Conservation (phyloP, 2,329 filamentous ascomycete genomes). For the Blastomyces silverae region DNA sequence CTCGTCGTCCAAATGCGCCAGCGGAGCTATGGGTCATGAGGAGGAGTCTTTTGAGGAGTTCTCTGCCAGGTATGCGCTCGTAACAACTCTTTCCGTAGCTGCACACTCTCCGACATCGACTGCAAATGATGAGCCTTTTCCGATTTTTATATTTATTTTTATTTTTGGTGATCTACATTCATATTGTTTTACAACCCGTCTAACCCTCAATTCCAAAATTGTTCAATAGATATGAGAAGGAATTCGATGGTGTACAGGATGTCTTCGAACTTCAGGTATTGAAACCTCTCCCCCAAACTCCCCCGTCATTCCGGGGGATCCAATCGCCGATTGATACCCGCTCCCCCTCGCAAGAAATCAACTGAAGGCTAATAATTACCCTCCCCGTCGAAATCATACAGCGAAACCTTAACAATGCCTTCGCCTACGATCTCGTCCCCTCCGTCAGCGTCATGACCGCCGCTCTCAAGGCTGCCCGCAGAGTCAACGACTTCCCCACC, state of each 20-base stretch:
- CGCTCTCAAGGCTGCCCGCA: slow-evolving; percentile 84
- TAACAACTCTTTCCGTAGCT: too few relatives aligned
- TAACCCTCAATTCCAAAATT: slow-evolving; percentile 19
- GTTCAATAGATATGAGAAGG: slow-evolving; percentile 84
- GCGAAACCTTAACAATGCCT: slow-evolving; percentile 98
- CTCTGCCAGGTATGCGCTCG: slow-evolving; percentile 70
- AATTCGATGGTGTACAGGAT: slow-evolving; percentile 95
- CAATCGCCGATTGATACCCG: slow-evolving; percentile 20
- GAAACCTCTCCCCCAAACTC: slow-evolving; percentile 15
- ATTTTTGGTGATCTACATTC: not conserved
- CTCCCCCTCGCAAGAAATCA: not conserved
- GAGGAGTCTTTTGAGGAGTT: slow-evolving; percentile 99
- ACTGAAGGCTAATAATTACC: slow-evolving; percentile 2
- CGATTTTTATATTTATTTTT: not conserved
- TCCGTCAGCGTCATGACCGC: slow-evolving; percentile 84
- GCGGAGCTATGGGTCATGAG: slow-evolving; percentile 54
- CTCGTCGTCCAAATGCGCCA: slow-evolving; percentile 50
- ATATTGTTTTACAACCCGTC: slow-evolving; percentile 13
- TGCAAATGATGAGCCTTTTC: not conserved
- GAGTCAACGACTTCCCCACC: slow-evolving; percentile 98
- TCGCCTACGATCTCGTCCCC: slow-evolving; percentile 99
- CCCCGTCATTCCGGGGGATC: slow-evolving; percentile 13
- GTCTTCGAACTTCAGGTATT: slow-evolving; percentile 97
- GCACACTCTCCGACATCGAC: not conserved
- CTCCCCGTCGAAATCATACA: slow-evolving; percentile 32